These are phyloP conservation scores for Austropuccinia psidii DNA, from an alignment of 1,284 basidiomycete species.

Conservation along the genomic window DNA sequence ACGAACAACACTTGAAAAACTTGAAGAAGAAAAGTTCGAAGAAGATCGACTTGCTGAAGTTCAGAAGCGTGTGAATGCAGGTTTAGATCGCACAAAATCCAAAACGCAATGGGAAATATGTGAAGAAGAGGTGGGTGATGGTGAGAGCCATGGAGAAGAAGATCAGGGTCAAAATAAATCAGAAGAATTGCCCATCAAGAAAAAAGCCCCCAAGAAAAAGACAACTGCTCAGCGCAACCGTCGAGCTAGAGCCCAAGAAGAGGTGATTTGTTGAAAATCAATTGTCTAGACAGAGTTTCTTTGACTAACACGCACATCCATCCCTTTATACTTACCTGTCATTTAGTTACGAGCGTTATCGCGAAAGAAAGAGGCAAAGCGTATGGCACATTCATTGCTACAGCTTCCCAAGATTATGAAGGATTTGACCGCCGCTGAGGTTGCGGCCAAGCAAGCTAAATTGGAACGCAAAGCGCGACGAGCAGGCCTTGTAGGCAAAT, in stretches of 20 bases:
- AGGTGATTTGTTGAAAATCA: background rate
- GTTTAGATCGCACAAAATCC: background rate
- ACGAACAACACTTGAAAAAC: background rate
- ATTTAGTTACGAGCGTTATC: background rate
- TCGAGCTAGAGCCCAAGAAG: conserved; percentile 1
- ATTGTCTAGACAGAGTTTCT: background rate
- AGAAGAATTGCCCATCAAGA: conserved; percentile 1
- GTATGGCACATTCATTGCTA: conserved; percentile 16
- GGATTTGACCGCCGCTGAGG: background rate
- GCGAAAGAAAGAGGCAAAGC: conserved; percentile 5
- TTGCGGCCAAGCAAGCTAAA: background rate
- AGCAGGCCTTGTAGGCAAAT: conserved; percentile 11
- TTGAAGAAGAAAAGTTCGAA: conserved; percentile 18
- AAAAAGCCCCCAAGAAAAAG: conserved; percentile 12
- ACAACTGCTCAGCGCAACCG: conserved; percentile 26
- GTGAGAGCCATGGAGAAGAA: conserved; percentile 11
- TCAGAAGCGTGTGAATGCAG: conserved; percentile 11
- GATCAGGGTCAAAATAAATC: background rate
- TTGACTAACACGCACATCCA: too few species aligned
- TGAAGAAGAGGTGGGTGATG: conserved; percentile 26
- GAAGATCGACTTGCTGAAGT: background rate
- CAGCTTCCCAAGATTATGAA: conserved; percentile 21
- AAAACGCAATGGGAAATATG: conserved; percentile 23
- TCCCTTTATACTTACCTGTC: background rate
- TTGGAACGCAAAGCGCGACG: background rate